These are phyloP conservation scores for Phylloporus rhodoxanthus DNA, from an alignment of 768 basidiomycete genomes.

Conservation along the genomic window DNA sequence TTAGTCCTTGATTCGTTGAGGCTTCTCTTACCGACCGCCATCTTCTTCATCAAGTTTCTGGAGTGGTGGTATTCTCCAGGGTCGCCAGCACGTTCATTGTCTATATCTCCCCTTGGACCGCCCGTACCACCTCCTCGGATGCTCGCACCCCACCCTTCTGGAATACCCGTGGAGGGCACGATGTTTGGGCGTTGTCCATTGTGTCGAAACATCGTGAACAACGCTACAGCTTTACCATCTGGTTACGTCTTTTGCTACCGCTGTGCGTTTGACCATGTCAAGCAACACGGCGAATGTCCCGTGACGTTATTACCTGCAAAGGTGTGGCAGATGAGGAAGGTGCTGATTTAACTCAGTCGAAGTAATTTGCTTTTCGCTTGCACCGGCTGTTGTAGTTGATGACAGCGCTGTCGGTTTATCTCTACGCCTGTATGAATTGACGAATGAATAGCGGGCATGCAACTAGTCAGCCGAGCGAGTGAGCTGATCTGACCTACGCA, in stretches of 20 bases:
- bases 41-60: conserved; percentile 93
- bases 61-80: conserved; percentile 99
- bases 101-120: conserved; percentile 56
- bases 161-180: conserved; percentile 54
- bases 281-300: conserved; percentile 75
- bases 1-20: conserved; percentile 72
- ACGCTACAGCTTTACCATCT: conserved; percentile 85
- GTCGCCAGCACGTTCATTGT: conserved; percentile 75
- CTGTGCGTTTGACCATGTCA: conserved; percentile 80
- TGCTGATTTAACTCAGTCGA: conserved; percentile 53
- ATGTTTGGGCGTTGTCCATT: conserved; percentile 83
- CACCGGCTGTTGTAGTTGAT: conserved; percentile 1
- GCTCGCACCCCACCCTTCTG: conserved; percentile 67
- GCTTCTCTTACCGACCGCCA: conserved; percentile 76
- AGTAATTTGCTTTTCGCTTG: background rate
- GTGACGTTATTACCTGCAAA: conserved; percentile 74
- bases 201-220: conserved; percentile 65
- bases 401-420: background rate
- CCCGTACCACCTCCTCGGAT: conserved; percentile 72
- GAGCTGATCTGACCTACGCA: conserved; percentile 6
- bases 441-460: no score
- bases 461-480: background rate
- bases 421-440: background rate
- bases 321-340: conserved; percentile 82
- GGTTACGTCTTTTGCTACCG: conserved; percentile 95